phyloP scores from a whole-genome alignment of 495 filamentous ascomycete genomes.

The Penicillium samsonianum region DNA sequence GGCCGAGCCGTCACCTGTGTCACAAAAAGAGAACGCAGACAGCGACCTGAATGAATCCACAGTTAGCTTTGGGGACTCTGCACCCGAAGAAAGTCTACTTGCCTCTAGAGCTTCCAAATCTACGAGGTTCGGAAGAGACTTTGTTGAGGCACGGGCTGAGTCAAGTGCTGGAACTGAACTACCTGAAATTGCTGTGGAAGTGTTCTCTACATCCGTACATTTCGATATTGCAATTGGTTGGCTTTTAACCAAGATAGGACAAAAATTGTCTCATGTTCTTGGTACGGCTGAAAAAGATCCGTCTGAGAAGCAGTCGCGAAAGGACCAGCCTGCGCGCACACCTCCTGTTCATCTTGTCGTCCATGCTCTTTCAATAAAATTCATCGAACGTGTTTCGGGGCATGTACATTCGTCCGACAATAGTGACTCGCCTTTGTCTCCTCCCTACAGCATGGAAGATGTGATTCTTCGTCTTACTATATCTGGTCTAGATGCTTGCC shows the following conservation, averaged over 20 bases:
- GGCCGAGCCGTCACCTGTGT: constrained; percentile 8
- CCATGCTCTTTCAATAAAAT: constrained; percentile 59
- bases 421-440: constrained; percentile 15
- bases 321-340: constrained; percentile 21
- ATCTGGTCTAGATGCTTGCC: constrained; percentile 30
- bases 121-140: constrained; percentile 22
- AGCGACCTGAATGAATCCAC: constrained; percentile 29
- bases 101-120: constrained; percentile 31
- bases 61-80: constrained; percentile 22
- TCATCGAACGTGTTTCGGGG: constrained; percentile 63
- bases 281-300: constrained; percentile 18
- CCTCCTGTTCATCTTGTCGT: constrained; percentile 52
- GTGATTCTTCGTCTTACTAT: constrained; percentile 36
- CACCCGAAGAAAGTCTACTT: constrained; percentile 32
- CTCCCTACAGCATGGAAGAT: constrained; percentile 35
- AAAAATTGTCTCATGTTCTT: constrained; percentile 51
- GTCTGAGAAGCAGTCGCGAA: constrained; percentile 5
- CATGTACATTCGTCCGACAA: constrained; percentile 27
- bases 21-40: constrained; percentile 14
- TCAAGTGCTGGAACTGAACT: background rate
- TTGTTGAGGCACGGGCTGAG: constrained; percentile 21
- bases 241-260: constrained; percentile 61
- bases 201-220: constrained; percentile 57
- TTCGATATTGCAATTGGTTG: constrained; percentile 72
- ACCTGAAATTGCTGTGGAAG: constrained; percentile 51